These are phyloP conservation scores for Microbotryum silenes-acaulis DNA, from an alignment of 1,284 basidiomycete genomes.

Conservation along the genomic window DNA sequence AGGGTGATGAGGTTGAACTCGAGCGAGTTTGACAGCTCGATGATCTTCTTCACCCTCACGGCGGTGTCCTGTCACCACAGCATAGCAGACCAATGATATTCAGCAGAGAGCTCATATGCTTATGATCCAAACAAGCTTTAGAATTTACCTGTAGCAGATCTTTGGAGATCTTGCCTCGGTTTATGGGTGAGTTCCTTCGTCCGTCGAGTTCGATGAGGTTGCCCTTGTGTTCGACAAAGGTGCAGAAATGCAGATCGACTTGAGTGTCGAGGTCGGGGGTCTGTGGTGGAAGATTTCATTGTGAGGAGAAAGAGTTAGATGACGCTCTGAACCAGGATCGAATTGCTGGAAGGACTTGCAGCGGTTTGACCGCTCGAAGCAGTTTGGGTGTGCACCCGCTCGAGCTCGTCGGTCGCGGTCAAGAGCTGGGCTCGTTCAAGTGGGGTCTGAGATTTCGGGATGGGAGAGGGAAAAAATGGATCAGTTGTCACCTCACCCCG, in stretches of 20 bases:
- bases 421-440: slow-evolving; percentile 64
- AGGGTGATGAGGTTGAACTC: slow-evolving; percentile 31
- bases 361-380: slow-evolving; percentile 63
- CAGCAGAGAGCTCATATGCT: too few species aligned
- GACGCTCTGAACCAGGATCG: too few species aligned
- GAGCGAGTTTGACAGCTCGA: slow-evolving; percentile 23
- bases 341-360: slow-evolving; percentile 18
- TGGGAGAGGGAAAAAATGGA: slow-evolving; percentile 29
- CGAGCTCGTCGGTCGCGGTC: slow-evolving; percentile 63
- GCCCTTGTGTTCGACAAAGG: slow-evolving; percentile 57
- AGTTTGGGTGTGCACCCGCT: slow-evolving; percentile 59
- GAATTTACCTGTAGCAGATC: slow-evolving; percentile 23
- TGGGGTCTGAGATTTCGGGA: slow-evolving; percentile 52
- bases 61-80: slow-evolving; percentile 18
- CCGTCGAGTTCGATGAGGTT: slow-evolving; percentile 77
- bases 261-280: slow-evolving; percentile 46
- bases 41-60: slow-evolving; percentile 21
- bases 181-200: slow-evolving; percentile 61
- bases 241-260: slow-evolving; percentile 74
- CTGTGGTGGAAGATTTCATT: not conserved
- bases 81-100: not conserved
- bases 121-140: not conserved
- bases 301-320: not conserved
- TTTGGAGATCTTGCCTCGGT: slow-evolving; percentile 50
- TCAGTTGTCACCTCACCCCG: slow-evolving; percentile 11